Base-by-base conservation (phyloP, 192 early-diverging fungal species). In the Obelidium mucronatum region DNA sequence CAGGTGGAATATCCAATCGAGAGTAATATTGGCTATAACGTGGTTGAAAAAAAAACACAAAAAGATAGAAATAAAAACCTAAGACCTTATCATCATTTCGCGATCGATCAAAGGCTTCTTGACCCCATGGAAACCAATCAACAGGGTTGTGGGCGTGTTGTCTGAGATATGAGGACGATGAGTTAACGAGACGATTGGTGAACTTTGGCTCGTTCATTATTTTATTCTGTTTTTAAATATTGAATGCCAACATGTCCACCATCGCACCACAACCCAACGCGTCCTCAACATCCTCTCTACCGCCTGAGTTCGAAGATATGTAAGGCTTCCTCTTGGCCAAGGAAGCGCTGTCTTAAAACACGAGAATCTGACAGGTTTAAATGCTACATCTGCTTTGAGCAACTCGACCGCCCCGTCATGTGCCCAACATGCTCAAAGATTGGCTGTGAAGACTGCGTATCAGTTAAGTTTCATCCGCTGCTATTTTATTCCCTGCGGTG, bases 71-170 rank as follows among this genome's bases (percentile, higher is more conserved):
- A 65, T 5, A 13, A n/a, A 11, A 61, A 61, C 30, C 37, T 13
- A 6, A 28, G 15, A 69, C 67, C 42, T 88, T 91, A 55, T 87
- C 82, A 67, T 88, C 80, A n/a, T 78, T 35, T 36, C 71, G 63
- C 11, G 90, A 87, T 40, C 81, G 82, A 26, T 77, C 58, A 56
- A 91, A 90, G 6, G 90, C 90, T 68, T 89, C 88, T 69, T 88
- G 67, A 6, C 88, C 80, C 90, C 90, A 91, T 36, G 90, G 88
- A 76, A 87, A 89, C 90, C 90, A 91, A 72, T 91, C 89, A 13
- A 88, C 87, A 8, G 86, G 86, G 62, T 89, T 85, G 37, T 87
- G 78, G 33, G 82, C 82, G 65, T 80, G 56, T 80, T 89, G 88
- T 62, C 85, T 71, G 30, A 91, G 67, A 80, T 91, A 91, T 48